A percentile compares a stretch with the other conserved stretches of the same genome.
phyloP scores from a whole-genome alignment of 148 eudicot species.

The Dianthus caryophyllus region DNA sequence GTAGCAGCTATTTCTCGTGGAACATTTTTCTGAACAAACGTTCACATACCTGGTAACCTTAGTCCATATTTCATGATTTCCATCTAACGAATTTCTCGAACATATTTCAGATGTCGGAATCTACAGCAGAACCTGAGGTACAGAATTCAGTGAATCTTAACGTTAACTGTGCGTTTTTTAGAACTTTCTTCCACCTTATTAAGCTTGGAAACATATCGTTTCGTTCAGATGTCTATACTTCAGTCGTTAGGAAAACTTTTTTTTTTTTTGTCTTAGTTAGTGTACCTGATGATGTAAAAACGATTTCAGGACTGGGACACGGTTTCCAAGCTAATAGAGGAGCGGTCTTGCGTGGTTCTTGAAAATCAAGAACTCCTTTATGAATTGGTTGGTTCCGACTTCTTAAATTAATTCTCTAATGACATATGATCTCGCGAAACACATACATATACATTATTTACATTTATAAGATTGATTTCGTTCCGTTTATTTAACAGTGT shows the following conservation, averaged over 20 bases:
- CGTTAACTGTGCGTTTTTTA: neutral
- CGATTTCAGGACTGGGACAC: constrained; percentile 28
- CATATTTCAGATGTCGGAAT: constrained; percentile 23
- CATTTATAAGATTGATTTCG: neutral
- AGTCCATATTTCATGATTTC: neutral
- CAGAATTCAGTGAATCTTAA: neutral
- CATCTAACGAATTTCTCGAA: neutral
- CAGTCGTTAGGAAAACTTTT: neutral
- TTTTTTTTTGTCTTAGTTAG: neutral
- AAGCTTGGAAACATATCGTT: neutral
- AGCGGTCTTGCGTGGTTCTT: constrained; percentile 18
- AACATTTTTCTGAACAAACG: neutral
- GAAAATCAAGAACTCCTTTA: constrained; percentile 30
- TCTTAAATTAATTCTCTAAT: neutral
- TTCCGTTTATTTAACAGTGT: neutral
- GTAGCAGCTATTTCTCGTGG: neutral
- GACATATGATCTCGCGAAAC: neutral
- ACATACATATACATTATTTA: too few species aligned
- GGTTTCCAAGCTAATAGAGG: constrained; percentile 24
- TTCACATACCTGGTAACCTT: neutral
- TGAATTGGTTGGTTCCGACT: constrained; percentile 25
- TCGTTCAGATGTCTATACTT: neutral
- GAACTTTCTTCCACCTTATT: constrained; percentile 1
- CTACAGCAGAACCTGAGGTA: constrained; percentile 27
- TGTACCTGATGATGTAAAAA: neutral